Evolutionary conservation across 345 rosid genomes (phyloP).

Genomic region (Brassica cretica): DNA sequence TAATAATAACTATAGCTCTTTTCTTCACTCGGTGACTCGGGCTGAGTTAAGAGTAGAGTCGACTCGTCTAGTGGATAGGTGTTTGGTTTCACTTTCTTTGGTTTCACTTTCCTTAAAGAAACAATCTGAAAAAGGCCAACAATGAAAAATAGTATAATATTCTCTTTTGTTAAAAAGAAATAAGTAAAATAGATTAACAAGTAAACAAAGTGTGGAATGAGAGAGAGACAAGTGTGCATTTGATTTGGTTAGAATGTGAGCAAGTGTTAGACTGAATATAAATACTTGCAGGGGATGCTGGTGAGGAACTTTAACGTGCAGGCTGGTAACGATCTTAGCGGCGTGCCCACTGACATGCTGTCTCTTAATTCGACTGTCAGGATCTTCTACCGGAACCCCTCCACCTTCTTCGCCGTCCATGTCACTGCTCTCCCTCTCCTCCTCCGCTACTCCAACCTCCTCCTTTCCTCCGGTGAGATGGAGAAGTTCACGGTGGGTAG

Average conservation of each 20-base stretch:
- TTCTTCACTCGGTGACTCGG: conserved; percentile 1
- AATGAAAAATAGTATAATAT: not conserved
- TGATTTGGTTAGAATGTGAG: not conserved
- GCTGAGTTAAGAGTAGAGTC: not conserved
- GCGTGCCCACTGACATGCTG: conserved; percentile 94
- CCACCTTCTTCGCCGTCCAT: conserved; percentile 87
- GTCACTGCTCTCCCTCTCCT: conserved; percentile 77
- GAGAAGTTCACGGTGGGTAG: conserved; percentile 68
- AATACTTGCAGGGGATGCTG: conserved; percentile 60
- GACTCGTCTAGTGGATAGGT: conserved; percentile 18
- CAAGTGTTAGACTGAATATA: not conserved
- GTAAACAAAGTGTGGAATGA: conserved; percentile 8
- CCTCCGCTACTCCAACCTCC: conserved; percentile 75
- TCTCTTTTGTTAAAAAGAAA: not conserved
- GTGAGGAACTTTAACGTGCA: conserved; percentile 80
- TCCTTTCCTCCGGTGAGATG: conserved; percentile 86
- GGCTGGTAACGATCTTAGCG: conserved; percentile 81
- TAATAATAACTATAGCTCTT: conserved; percentile 12
- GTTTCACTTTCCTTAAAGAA: conserved; percentile 26
- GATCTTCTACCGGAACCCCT: conserved; percentile 78
- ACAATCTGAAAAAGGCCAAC: conserved; percentile 22
- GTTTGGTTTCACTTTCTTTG: not conserved
- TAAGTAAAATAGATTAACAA: not conserved
- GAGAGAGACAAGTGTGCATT: not conserved
- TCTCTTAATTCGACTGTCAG: conserved; percentile 86